phyloP scores from a whole-genome alignment of 768 basidiomycete genomes.

The Podaxis sp. region DNA sequence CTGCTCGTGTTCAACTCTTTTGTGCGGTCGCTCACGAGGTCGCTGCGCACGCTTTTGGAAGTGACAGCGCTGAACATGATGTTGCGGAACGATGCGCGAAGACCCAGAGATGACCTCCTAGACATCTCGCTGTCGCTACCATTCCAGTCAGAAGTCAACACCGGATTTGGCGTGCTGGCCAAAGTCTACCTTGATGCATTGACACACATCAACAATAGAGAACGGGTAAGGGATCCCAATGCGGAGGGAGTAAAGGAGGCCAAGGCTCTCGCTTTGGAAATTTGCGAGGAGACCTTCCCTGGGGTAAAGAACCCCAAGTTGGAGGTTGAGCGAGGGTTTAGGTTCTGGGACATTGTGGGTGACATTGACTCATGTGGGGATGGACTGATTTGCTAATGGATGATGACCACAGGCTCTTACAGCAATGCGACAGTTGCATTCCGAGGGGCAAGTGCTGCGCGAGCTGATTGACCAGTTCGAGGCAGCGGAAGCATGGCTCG shows the following conservation, averaged over 20 bases:
- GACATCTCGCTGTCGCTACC: slow-evolving; percentile 92
- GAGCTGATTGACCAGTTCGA: slow-evolving; percentile 96
- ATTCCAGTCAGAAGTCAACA: slow-evolving; percentile 96
- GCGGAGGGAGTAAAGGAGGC: slow-evolving; percentile 78
- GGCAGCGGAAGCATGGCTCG: slow-evolving; percentile 91
- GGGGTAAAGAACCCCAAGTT: slow-evolving; percentile 83
- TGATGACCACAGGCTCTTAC: slow-evolving; percentile 60
- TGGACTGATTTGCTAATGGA: slow-evolving; percentile 11
- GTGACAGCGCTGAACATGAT: slow-evolving; percentile 92
- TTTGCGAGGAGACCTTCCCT: slow-evolving; percentile 92
- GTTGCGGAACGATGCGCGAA: slow-evolving; percentile 81
- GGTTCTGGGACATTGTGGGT: slow-evolving; percentile 98
- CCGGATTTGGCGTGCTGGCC: slow-evolving; percentile 94
- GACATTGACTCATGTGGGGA: slow-evolving; percentile 13
- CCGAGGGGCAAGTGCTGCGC: slow-evolving; percentile 74
- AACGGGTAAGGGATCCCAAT: slow-evolving; percentile 73
- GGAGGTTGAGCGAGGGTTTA: slow-evolving; percentile 94
- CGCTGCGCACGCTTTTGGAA: slow-evolving; percentile 87
- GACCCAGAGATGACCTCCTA: slow-evolving; percentile 85
- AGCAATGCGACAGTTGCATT: slow-evolving; percentile 87
- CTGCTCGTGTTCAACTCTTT: slow-evolving; percentile 98
- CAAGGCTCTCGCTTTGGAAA: slow-evolving; percentile 83
- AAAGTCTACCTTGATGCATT: slow-evolving; percentile 96
- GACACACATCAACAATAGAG: slow-evolving; percentile 81
- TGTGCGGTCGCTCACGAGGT: slow-evolving; percentile 86